Conservation (phyloP, 495 filamentous ascomycete genomes). For the Penicillium coffeae region DNA sequence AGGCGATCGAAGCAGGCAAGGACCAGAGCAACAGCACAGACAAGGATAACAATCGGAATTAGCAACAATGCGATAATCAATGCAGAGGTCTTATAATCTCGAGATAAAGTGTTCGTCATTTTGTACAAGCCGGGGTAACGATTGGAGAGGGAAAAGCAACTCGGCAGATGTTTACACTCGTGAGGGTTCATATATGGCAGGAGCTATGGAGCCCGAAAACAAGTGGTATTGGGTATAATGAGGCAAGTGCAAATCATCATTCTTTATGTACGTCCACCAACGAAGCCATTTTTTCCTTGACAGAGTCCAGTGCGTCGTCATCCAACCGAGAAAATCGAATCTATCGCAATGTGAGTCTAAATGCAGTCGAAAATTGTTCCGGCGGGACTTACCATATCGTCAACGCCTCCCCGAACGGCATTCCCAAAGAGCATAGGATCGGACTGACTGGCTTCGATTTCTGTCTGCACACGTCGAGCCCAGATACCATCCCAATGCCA, state of each 20-base stretch:
- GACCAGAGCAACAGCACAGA: constrained; percentile 40
- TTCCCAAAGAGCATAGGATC: constrained; percentile 73
- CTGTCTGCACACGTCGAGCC: constrained; percentile 75
- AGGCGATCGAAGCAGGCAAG: constrained; percentile 43
- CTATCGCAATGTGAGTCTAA: constrained; percentile 28
- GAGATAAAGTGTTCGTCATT: constrained; percentile 29
- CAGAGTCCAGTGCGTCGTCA: constrained; percentile 49
- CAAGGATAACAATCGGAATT: constrained; percentile 51
- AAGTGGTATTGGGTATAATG: constrained; percentile 22
- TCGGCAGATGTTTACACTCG: background rate
- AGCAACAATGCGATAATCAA: constrained; percentile 49
- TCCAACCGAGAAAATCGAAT: constrained; percentile 69
- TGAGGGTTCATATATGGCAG: constrained; percentile 1
- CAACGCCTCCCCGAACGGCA: constrained; percentile 47
- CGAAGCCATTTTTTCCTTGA: constrained; percentile 59
- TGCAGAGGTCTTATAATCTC: constrained; percentile 33
- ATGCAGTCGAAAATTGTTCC: background rate
- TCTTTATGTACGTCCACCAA: constrained; percentile 40
- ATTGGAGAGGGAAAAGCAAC: constrained; percentile 4
- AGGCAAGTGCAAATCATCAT: constrained; percentile 17
- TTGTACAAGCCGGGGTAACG: constrained; percentile 14
- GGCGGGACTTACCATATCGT: constrained; percentile 59
- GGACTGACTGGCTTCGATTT: constrained; percentile 69
- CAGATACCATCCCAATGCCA: constrained; percentile 98
- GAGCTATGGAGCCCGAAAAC: constrained; percentile 3